phyloP scores from a whole-genome alignment of 208 protist species.

The Wallacemonas sp. region DNA sequence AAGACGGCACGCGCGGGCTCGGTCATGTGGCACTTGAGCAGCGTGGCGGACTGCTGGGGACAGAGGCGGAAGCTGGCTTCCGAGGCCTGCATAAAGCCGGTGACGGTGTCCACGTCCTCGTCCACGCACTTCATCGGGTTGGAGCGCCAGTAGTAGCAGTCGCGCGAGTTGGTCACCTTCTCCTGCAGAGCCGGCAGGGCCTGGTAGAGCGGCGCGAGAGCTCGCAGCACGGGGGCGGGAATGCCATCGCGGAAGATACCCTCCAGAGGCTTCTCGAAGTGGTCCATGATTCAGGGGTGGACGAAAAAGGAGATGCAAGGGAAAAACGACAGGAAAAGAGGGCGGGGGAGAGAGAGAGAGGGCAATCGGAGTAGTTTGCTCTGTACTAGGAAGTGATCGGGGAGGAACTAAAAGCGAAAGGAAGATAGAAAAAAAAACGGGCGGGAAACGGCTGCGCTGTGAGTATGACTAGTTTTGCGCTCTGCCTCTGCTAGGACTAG shows the following conservation, averaged over 20 bases:
- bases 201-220: constrained; percentile 88
- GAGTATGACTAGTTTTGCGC: not conserved
- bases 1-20: constrained; percentile 87
- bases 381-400: too few species aligned
- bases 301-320: not conserved
- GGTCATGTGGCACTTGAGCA: constrained; percentile 93
- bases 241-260: constrained; percentile 93
- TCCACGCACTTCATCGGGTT: constrained; percentile 86
- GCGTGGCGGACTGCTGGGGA: constrained; percentile 87
- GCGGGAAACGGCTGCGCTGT: not conserved
- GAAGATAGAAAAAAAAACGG: constrained; percentile 3
- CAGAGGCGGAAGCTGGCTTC: constrained; percentile 89
- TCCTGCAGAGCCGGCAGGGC: constrained; percentile 81
- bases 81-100: constrained; percentile 86
- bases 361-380: not conserved
- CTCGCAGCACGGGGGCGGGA: constrained; percentile 85
- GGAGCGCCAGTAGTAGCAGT: constrained; percentile 92
- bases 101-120: constrained; percentile 80
- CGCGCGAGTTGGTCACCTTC: constrained; percentile 52
- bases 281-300: constrained; percentile 50
- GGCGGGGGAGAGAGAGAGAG: not conserved
- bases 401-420: not conserved
- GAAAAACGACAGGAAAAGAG: not conserved
- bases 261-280: constrained; percentile 84
- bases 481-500: too few species aligned